Percentiles rank a stretch among this genome's conserved stretches.
phyloP scores from a whole-genome alignment of 331 rosid species.

The Arachis monticola region DNA sequence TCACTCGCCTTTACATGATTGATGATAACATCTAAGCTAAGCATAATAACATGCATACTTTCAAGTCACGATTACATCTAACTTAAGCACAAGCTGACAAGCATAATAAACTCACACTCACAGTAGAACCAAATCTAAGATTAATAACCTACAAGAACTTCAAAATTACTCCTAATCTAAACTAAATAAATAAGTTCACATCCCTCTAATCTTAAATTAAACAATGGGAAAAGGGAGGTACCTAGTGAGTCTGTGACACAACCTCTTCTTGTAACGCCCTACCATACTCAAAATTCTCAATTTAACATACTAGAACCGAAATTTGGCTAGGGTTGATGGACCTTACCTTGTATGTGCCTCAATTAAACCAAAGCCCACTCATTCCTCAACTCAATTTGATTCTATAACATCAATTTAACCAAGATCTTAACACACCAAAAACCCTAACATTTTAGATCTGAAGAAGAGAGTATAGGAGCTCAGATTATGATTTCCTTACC shows the following conservation, averaged over 20 bases:
- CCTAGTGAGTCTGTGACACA: too few relatives aligned
- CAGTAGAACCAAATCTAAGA: not conserved
- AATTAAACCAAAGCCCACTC: too few relatives aligned
- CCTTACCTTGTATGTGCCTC: too few relatives aligned
- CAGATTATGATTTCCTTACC: too few relatives aligned
- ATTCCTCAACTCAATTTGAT: too few relatives aligned
- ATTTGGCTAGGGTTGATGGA: too few relatives aligned
- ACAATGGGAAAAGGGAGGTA: not conserved
- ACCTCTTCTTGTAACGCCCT: not conserved
- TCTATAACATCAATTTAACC: constrained; percentile 37
- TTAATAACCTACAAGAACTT: not conserved
- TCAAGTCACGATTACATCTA: not conserved
- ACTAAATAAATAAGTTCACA: not conserved
- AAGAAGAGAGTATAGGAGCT: too few relatives aligned
- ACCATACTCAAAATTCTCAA: constrained; percentile 73
- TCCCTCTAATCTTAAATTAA: not conserved
- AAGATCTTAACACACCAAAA: too few relatives aligned
- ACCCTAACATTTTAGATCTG: too few relatives aligned
- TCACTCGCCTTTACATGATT: not conserved
- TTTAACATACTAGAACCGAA: too few relatives aligned
- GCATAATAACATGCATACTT: not conserved
- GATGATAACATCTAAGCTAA: not conserved
- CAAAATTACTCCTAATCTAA: not conserved
- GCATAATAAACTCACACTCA: not conserved
- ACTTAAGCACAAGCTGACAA: not conserved